Base-by-base conservation (phyloP, 139 green algal genomes). In the Tetradesmus lagerheimii region DNA sequence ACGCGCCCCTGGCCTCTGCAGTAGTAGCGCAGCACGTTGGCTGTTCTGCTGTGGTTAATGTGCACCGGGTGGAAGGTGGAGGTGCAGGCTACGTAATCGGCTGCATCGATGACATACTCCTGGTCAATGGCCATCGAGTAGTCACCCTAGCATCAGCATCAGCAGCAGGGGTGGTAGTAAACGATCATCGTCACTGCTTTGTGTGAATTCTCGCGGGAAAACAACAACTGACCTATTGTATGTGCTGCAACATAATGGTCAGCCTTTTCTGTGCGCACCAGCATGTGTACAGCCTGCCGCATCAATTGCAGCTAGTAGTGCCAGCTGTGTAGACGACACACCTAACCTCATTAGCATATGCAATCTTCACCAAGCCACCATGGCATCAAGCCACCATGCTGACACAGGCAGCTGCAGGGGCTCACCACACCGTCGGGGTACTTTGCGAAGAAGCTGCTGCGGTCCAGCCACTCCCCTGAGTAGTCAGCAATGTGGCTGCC, bases 391-490 rank as follows among this genome's bases (percentile, higher is more conserved):
- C n/a, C 64, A 75, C 25, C 27, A 75, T 23, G 34, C 3, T 35
- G 64, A 14, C 2, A 11, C 12, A n/a, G n/a, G 39, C 37, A 83
- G 37, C 20, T 71, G 79, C 41, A 39, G 29, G 39, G 6, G 31
- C 90, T 87, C 80, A 94, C 94, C 92, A 93, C 86, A 14, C 92
- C 92, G 71, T 91, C 75, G 2, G 94, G 93, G 77, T 96, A 96
- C 9, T 92, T 90, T 9, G 34, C n/a, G 45, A 78, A 92, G 80
- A 95, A 96, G 16, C 71, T 83, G 0, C 78, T 64, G 57, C 88
- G 80, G 62, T 92, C 85, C 50, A 96, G 80, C 87, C 94, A 12
- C 37, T 96, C 89, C 25, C 94, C 94, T 20, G 75, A 85, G 67
- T 96, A 96, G 31, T 93, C 88, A 0, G 84, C 93, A 34, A 96